These are phyloP conservation scores for Cerioporus squamosus DNA, from an alignment of 1,284 basidiomycete species.

Conservation along the genomic window DNA sequence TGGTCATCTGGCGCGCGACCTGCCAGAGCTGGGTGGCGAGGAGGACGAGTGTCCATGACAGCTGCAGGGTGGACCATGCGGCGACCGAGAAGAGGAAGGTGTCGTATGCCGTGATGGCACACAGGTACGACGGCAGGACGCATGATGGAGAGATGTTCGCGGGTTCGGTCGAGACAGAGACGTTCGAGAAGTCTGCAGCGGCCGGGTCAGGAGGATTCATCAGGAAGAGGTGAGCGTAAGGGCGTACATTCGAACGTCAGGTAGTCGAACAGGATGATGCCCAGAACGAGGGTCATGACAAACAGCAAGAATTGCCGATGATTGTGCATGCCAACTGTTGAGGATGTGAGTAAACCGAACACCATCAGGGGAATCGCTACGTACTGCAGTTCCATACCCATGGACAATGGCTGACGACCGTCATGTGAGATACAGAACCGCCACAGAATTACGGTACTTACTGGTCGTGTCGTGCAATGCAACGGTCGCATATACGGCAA, in stretches of 20 bases:
- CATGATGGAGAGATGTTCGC: slow-evolving; percentile 60
- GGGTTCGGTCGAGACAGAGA: slow-evolving; percentile 44
- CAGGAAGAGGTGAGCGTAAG: slow-evolving; percentile 2
- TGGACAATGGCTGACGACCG: slow-evolving; percentile 81
- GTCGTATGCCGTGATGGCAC: slow-evolving; percentile 73
- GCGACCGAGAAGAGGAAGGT: slow-evolving; percentile 85
- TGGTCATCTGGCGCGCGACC: slow-evolving; percentile 93
- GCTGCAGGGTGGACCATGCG: slow-evolving; percentile 88
- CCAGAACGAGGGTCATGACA: slow-evolving; percentile 82
- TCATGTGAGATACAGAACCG: neutral
- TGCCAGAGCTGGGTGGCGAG: slow-evolving; percentile 91
- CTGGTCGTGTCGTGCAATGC: slow-evolving; percentile 92
- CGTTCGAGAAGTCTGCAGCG: slow-evolving; percentile 53
- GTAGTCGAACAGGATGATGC: slow-evolving; percentile 82
- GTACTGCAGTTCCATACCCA: slow-evolving; percentile 99
- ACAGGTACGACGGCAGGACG: slow-evolving; percentile 71
- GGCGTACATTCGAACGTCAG: slow-evolving; percentile 79
- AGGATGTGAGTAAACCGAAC: neutral
- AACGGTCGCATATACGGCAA: slow-evolving; percentile 90
- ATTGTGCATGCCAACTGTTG: slow-evolving; percentile 88
- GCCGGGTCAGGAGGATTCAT: neutral
- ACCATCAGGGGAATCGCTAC: slow-evolving; percentile 32
- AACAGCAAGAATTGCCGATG: slow-evolving; percentile 96
- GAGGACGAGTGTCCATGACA: slow-evolving; percentile 92
- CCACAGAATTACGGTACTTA: slow-evolving; percentile 45